Base-by-base conservation (phyloP, 768 basidiomycete species). In the Leccinum arenicola region DNA sequence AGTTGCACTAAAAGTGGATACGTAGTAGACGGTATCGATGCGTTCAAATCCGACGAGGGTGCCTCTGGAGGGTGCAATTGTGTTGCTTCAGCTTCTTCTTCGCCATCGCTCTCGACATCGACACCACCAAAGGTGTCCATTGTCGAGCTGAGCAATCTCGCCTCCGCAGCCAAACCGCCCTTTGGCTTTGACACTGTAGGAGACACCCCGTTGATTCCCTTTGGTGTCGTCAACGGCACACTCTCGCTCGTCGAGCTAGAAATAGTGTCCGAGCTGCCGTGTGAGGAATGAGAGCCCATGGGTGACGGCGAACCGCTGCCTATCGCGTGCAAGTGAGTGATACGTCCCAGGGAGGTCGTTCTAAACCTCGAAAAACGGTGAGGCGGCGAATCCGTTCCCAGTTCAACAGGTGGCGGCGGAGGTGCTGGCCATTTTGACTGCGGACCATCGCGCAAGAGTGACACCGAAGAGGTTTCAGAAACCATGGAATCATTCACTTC, bases 281-380 rank as follows among this genome's bases (percentile, higher is more conserved):
- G 66, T 0, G 70, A 63, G 56, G 78, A 84, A 33, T 77, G 76
- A 12, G 80, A 79, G 58, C 78, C 78, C 38, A 79, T 71, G 6
- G 84, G 84, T 7, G 84, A 83, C 4, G 78, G 73, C 3, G 52
- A 8, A 10, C 57, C n/a, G 15, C 33, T 38, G 12, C 36, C 43
- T 60, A 62, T 60, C 8, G 59, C 57, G 14, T 71, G 69, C 36
- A 70, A 52, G 4, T 70, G 70, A 31, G 54, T 63, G 51, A 72
- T 58, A 19, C 68, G 72, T 8, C 63, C 68, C 7, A 73, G 60
- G 1, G 73, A 74, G 1, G 72, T 64, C 36, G 68, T 62, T 35
- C 70, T 68, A 33, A 72, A 68, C 53, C 71, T 61, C 36, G 73
- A 66, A 11, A 67, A 27, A 27, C 67, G 73, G 36, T 61, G 68